Conservation (phyloP, 2,329 filamentous ascomycete species). For the Diaporthe citrichinensis region DNA sequence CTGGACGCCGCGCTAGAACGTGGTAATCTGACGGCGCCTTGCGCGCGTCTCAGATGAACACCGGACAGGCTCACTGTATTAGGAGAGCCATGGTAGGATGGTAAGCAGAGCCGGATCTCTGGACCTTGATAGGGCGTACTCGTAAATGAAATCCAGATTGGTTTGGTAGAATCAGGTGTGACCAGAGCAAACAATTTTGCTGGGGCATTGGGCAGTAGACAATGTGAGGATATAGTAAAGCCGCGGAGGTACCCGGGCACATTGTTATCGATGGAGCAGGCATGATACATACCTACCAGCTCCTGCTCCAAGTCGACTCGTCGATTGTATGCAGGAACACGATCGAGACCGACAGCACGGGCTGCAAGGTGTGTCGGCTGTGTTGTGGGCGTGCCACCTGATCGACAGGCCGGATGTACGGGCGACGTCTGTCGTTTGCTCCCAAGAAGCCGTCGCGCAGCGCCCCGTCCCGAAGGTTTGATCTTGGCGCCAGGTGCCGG, state of each 20-base stretch:
- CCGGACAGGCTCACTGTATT: not conserved
- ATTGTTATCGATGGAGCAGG: not conserved
- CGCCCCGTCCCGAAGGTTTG: conserved; percentile 19
- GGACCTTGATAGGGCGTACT: not conserved
- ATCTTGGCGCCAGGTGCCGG: conserved; percentile 16
- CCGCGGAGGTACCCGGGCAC: not conserved
- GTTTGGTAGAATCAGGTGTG: not conserved
- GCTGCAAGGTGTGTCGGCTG: not conserved
- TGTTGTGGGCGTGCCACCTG: not conserved
- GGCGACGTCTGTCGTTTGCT: conserved; percentile 9
- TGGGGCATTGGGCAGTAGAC: not conserved
- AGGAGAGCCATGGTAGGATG: not conserved
- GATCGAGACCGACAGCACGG: not conserved
- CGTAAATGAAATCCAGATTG: not conserved
- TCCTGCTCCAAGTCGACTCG: not conserved
- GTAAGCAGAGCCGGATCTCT: not conserved
- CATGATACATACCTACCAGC: too few relatives aligned
- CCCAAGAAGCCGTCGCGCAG: not conserved
- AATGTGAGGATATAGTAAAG: not conserved
- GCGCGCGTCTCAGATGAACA: not conserved
- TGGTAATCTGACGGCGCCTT: not conserved
- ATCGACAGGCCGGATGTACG: not conserved
- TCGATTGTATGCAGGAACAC: not conserved
- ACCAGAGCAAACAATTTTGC: not conserved
- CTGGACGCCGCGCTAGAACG: conserved; percentile 3